These are phyloP conservation scores for Nicotiana sylvestris DNA, from an alignment of 257 asterid genomes.

Conservation along the genomic window DNA sequence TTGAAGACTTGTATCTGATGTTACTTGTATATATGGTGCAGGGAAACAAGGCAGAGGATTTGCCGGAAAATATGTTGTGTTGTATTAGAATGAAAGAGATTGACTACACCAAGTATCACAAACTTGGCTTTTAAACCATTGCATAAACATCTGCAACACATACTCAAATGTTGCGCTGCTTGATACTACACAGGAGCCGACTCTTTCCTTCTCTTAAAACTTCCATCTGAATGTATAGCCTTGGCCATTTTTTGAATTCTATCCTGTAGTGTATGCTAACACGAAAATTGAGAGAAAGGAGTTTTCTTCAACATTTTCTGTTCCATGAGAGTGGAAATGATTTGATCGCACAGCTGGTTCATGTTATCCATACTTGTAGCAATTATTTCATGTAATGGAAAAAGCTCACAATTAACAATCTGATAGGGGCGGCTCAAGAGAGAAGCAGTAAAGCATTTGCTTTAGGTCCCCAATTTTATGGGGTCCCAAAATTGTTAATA, in stretches of 20 bases:
- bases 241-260: neutral
- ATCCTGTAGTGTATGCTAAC: neutral
- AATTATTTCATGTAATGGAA: neutral
- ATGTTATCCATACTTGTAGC: neutral
- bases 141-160: neutral
- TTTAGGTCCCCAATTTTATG: too few species aligned
- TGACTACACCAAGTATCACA: slow-evolving; percentile 52
- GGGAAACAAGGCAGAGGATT: slow-evolving; percentile 88
- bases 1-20: neutral
- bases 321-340: neutral
- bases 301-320: neutral
- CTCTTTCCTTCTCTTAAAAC: neutral
- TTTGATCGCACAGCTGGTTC: too few species aligned
- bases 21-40: slow-evolving; percentile 27
- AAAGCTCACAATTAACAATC: neutral
- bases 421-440: too few species aligned
- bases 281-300: neutral
- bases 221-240: neutral
- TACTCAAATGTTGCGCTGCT: neutral
- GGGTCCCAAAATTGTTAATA: too few species aligned
- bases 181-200: neutral
- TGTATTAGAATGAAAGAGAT: slow-evolving; percentile 75
- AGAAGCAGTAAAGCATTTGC: too few species aligned
- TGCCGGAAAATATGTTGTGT: slow-evolving; percentile 80
- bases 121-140: slow-evolving; percentile 46